A percentile compares a stretch with the other conserved stretches of the same genome.
Evolutionary conservation across 805 yeast genomes (phyloP).

Genomic region (Suhomyces sp.): DNA sequence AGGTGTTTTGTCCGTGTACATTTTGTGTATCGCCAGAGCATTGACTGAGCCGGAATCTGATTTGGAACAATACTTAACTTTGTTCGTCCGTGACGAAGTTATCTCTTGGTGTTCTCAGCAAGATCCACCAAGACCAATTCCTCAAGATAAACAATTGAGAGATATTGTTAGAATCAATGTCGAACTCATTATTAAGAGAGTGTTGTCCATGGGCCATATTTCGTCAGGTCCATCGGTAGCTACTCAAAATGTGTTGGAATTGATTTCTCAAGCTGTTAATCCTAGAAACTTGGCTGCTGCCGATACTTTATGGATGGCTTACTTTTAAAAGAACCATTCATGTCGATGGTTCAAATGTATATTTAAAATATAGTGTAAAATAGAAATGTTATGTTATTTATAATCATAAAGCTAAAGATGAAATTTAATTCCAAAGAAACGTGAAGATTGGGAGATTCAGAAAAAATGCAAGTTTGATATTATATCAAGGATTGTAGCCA

Average conservation of each 20-base stretch:
- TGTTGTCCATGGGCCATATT: slow-evolving; percentile 63
- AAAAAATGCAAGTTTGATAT: no score
- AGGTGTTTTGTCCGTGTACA: slow-evolving; percentile 82
- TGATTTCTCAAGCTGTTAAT: slow-evolving; percentile 91
- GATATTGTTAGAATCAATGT: slow-evolving; percentile 89
- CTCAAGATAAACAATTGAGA: slow-evolving; percentile 78
- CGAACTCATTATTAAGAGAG: slow-evolving; percentile 77
- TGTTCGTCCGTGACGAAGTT: slow-evolving; percentile 94
- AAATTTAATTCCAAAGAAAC: no score
- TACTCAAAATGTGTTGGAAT: slow-evolving; percentile 85
- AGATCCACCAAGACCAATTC: slow-evolving; percentile 68
- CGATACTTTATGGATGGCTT: slow-evolving; percentile 95
- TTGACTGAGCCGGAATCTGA: slow-evolving; percentile 90
- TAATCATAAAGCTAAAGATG: not conserved
- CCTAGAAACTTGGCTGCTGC: slow-evolving; percentile 91
- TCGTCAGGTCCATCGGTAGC: slow-evolving; percentile 70
- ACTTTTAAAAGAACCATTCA: no score
- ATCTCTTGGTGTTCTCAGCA: slow-evolving; percentile 90
- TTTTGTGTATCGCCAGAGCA: slow-evolving; percentile 84
- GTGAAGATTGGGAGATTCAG: no score
- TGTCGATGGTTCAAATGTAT: no score
- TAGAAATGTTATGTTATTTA: not conserved
- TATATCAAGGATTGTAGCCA: no score
- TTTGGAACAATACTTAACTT: slow-evolving; percentile 84
- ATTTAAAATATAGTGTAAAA: no score